A percentile compares a stretch with the other conserved stretches of the same genome.
Conservation (phyloP, 345 rosid genomes). For the Excoecaria cochinchinensis region DNA sequence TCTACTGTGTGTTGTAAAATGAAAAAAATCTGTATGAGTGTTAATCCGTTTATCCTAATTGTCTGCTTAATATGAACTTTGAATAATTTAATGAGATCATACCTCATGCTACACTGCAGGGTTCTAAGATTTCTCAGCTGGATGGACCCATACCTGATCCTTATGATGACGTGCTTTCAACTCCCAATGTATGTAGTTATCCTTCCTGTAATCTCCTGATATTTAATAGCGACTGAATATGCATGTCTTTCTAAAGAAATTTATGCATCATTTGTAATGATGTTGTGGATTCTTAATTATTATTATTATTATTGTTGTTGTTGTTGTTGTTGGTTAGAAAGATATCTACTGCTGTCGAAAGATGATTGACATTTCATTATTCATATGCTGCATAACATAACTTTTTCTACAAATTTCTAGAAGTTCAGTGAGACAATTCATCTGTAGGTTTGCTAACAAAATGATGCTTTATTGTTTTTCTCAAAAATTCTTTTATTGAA, state of each 20-base stretch:
- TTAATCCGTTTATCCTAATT: neutral
- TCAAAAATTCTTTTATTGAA: slow-evolving; percentile 25
- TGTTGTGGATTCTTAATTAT: neutral
- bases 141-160: slow-evolving; percentile 98
- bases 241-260: neutral
- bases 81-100: slow-evolving; percentile 16
- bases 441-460: slow-evolving; percentile 15
- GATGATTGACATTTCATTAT: neutral
- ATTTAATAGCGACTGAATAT: neutral
- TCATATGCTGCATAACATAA: neutral
- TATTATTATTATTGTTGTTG: no score
- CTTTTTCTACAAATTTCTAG: neutral
- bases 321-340: slow-evolving; percentile 5
- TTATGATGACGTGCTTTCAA: slow-evolving; percentile 82
- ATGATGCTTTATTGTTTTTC: slow-evolving; percentile 12
- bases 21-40: neutral
- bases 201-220: neutral
- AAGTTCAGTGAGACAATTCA: neutral
- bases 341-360: neutral
- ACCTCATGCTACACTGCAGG: slow-evolving; percentile 23
- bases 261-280: neutral
- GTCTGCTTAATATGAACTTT: neutral
- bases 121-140: slow-evolving; percentile 68
- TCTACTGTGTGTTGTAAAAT: neutral
- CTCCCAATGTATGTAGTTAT: slow-evolving; percentile 75